phyloP scores from a whole-genome alignment of 495 filamentous ascomycete species.

The Hypomontagnella submonticulosa region DNA sequence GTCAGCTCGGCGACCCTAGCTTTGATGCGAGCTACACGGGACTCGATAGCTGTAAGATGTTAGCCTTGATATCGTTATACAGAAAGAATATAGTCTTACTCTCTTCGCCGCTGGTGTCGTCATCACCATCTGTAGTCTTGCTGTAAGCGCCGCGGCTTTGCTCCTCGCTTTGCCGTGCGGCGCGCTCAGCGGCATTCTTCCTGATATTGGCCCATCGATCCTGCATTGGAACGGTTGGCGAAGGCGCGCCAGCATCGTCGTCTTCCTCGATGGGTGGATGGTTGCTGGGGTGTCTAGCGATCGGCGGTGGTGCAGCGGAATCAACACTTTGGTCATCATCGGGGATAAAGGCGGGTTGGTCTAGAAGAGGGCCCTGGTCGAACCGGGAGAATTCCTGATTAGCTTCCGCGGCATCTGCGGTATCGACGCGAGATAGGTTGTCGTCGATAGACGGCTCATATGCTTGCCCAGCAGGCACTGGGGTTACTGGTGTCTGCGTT shows the following conservation, averaged over 20 bases:
- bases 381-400: slow-evolving; percentile 83
- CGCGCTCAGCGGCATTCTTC: slow-evolving; percentile 89
- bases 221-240: slow-evolving; percentile 55
- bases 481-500: slow-evolving; percentile 42
- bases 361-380: slow-evolving; percentile 87
- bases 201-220: slow-evolving; percentile 96
- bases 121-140: slow-evolving; percentile 69
- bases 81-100: slow-evolving; percentile 65
- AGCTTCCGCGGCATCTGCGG: slow-evolving; percentile 72
- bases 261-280: slow-evolving; percentile 32
- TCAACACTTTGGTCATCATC: slow-evolving; percentile 66
- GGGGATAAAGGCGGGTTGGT: slow-evolving; percentile 87
- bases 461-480: slow-evolving; percentile 43
- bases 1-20: slow-evolving; percentile 95
- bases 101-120: slow-evolving; percentile 95
- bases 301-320: slow-evolving; percentile 59
- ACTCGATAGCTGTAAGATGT: slow-evolving; percentile 81
- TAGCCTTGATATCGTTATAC: slow-evolving; percentile 30
- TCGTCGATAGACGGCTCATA: slow-evolving; percentile 66
- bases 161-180: slow-evolving; percentile 70
- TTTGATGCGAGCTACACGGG: slow-evolving; percentile 96
- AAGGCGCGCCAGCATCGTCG: slow-evolving; percentile 40
- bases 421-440: slow-evolving; percentile 68
- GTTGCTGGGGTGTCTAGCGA: slow-evolving; percentile 47
- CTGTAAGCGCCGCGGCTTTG: slow-evolving; percentile 64